These are phyloP conservation scores for Botrytis sinoallii DNA, from an alignment of 2,329 filamentous ascomycete species.

Conservation along the genomic window DNA sequence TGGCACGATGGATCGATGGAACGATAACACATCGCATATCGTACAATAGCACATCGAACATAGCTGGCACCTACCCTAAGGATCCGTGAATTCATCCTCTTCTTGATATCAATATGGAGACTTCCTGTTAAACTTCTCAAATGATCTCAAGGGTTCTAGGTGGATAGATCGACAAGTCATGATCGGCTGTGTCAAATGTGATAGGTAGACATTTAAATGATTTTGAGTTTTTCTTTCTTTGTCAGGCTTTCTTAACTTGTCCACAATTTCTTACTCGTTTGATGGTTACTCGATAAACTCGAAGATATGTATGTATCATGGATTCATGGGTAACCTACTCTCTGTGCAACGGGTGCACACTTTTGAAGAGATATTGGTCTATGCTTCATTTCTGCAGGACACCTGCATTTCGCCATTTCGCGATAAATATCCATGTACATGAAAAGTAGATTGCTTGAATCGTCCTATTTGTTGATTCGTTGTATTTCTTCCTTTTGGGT, in stretches of 20 bases:
- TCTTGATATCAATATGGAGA: background rate
- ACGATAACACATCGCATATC: conserved; percentile 9
- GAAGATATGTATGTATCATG: background rate
- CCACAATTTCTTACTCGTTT: background rate
- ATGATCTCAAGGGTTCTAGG: background rate
- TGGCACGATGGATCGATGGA: conserved; percentile 11
- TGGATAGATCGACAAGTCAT: background rate
- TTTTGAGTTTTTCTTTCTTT: background rate
- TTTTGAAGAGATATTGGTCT: conserved; percentile 11
- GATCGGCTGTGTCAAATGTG: conserved; percentile 2
- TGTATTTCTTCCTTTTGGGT: background rate
- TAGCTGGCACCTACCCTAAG: conserved; percentile 7
- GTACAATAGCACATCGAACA: conserved; percentile 14
- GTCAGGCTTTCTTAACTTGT: background rate
- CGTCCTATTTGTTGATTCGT: background rate
- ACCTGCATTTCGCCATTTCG: conserved; percentile 17
- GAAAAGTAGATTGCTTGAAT: background rate
- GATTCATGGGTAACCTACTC: conserved; percentile 7
- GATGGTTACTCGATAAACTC: conserved; percentile 10
- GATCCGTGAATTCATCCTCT: conserved; percentile 4
- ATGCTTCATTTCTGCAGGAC: conserved; percentile 19
- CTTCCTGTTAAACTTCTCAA: background rate
- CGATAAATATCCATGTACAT: conserved; percentile 19
- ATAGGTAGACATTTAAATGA: conserved; percentile 3
- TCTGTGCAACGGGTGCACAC: conserved; percentile 5